These are phyloP conservation scores for Dalbergia cochinchinensis DNA, from an alignment of 306 rosid genomes.

Conservation along the genomic window DNA sequence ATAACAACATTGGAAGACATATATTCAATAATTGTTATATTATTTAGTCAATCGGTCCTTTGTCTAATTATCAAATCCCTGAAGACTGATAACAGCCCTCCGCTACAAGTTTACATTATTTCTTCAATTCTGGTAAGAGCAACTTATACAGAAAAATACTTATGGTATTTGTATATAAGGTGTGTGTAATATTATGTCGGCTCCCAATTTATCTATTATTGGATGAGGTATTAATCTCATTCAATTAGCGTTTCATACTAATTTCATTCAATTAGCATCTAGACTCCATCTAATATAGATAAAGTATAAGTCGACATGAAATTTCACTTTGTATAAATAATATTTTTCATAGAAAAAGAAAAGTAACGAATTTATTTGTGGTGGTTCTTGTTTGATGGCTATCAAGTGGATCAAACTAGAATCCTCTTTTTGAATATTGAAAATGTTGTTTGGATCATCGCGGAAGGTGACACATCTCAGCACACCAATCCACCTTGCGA, in stretches of 20 bases:
- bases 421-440: constrained; percentile 41
- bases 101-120: constrained; percentile 26
- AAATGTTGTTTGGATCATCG: background rate
- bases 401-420: constrained; percentile 42
- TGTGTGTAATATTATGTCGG: too few species aligned
- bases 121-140: constrained; percentile 1
- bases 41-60: background rate
- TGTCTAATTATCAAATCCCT: background rate
- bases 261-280: too few species aligned
- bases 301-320: too few species aligned
- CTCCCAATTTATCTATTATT: too few species aligned
- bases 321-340: too few species aligned
- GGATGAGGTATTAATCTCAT: too few species aligned
- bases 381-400: constrained; percentile 43
- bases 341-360: too few species aligned
- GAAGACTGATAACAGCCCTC: background rate
- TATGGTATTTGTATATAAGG: background rate
- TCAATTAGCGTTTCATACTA: too few species aligned
- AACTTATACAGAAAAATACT: background rate
- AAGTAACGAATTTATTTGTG: background rate
- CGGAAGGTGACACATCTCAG: constrained; percentile 32
- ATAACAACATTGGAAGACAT: background rate
- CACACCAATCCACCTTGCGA: constrained; percentile 35
- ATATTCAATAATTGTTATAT: background rate
- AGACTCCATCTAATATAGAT: too few species aligned